Conservation (phyloP, 2,329 filamentous ascomycete species). For the Colletotrichum caudatum region DNA sequence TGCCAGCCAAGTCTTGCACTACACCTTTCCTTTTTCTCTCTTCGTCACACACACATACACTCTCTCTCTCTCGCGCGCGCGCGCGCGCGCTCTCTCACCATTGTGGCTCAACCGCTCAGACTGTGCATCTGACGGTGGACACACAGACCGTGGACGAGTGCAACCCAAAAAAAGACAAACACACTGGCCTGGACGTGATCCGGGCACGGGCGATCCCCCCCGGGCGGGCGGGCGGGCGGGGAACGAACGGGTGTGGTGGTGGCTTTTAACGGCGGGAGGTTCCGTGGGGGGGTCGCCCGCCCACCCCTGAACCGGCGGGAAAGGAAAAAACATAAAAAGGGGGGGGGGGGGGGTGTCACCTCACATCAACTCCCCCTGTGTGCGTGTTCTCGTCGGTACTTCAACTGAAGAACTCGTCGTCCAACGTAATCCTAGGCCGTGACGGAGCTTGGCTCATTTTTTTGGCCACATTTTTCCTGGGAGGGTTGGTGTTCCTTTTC, state of each 20-base stretch:
- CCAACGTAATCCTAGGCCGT: not conserved
- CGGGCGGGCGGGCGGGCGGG: constrained; percentile 12
- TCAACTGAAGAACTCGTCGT: not conserved
- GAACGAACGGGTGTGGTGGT: not conserved
- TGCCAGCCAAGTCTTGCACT: not conserved
- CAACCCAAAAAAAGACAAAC: not conserved
- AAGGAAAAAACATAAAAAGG: too few species aligned
- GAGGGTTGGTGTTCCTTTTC: not conserved
- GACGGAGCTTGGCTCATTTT: not conserved
- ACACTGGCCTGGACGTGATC: constrained; percentile 27
- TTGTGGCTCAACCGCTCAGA: not conserved
- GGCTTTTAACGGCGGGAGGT: constrained; percentile 6
- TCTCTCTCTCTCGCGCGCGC: not conserved
- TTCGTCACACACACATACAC: too few species aligned
- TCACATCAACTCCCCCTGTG: not conserved
- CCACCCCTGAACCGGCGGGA: not conserved
- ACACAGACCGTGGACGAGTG: not conserved
- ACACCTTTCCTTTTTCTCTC: too few species aligned
- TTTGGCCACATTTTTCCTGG: not conserved
- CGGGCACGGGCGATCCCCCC: constrained; percentile 1
- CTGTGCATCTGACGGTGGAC: not conserved
- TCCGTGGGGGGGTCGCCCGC: not conserved
- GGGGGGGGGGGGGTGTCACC: not conserved
- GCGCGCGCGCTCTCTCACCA: not conserved
- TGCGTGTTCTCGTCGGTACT: not conserved